phyloP scores from a whole-genome alignment of 495 filamentous ascomycete species.

The Annulohypoxylon stygium region DNA sequence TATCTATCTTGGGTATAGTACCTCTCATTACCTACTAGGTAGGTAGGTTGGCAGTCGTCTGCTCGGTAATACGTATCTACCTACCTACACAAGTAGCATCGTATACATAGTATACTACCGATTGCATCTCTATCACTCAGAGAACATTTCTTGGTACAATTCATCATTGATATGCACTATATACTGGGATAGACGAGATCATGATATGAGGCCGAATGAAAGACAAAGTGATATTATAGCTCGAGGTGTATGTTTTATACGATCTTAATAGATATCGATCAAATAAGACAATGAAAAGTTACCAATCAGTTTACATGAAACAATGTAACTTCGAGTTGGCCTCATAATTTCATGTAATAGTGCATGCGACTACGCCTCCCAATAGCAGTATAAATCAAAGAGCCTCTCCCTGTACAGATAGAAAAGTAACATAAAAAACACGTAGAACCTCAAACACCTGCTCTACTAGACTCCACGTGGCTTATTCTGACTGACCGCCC shows the following conservation, averaged over 20 bases:
- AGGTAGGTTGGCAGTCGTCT: too few species aligned
- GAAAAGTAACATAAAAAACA: background rate
- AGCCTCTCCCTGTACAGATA: background rate
- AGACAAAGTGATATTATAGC: slow-evolving; percentile 7
- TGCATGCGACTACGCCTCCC: background rate
- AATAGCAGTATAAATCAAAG: background rate
- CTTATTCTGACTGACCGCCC: slow-evolving; percentile 16
- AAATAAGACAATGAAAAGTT: slow-evolving; percentile 1
- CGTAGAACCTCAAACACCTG: background rate
- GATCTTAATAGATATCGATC: background rate
- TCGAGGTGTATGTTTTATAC: background rate
- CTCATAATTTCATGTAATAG: slow-evolving; percentile 16
- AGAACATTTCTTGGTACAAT: too few species aligned
- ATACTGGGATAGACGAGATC: background rate
- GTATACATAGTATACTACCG: background rate
- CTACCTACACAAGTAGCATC: too few species aligned
- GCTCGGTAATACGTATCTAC: too few species aligned
- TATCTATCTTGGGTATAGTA: too few species aligned
- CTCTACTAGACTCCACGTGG: background rate
- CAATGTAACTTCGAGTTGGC: slow-evolving; percentile 6
- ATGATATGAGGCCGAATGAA: background rate
- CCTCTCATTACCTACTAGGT: too few species aligned
- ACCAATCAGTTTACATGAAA: background rate
- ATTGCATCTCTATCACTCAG: too few species aligned
- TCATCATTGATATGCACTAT: background rate